Percentiles rank a stretch among this genome's conserved stretches.
These are phyloP conservation scores for Avena eriantha DNA, from an alignment of 176 grass and related monocot genomes.

Conservation along the genomic window DNA sequence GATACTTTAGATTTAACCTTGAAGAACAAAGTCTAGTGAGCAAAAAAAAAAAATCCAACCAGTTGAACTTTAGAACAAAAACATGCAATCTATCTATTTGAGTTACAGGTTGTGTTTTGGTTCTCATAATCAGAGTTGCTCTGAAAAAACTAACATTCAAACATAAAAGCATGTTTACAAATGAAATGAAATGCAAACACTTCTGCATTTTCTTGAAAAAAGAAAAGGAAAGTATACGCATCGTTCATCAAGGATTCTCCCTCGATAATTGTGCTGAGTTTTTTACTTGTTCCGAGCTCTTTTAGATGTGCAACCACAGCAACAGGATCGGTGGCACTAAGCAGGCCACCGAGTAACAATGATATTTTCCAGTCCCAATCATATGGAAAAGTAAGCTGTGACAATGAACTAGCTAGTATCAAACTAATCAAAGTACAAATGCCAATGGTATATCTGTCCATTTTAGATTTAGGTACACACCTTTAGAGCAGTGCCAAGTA, in stretches of 20 bases:
- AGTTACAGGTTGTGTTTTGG: neutral
- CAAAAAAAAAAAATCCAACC: neutral
- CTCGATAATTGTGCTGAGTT: conserved; percentile 90
- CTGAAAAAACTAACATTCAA: neutral
- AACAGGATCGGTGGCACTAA: conserved; percentile 94
- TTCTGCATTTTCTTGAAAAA: too few species aligned
- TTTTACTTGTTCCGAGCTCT: conserved; percentile 94
- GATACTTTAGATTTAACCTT: neutral
- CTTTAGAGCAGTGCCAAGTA: conserved; percentile 72
- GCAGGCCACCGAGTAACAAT: conserved; percentile 82
- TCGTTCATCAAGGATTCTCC: conserved; percentile 97
- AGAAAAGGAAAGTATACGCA: conserved; percentile 49
- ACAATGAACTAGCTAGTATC: conserved; percentile 37
- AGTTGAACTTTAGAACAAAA: neutral
- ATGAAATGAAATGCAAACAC: neutral
- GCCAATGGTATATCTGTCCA: neutral
- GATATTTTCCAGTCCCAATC: conserved; percentile 91
- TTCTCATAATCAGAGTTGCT: conserved; percentile 13
- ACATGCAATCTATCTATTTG: neutral
- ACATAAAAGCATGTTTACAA: neutral
- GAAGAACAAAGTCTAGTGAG: neutral
- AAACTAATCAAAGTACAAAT: conserved; percentile 18
- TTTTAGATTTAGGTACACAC: conserved; percentile 40
- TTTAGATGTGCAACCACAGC: conserved; percentile 85
- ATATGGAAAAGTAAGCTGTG: conserved; percentile 78